Evolutionary conservation across 164 flowering plant species (phyloP).

Genomic region (Akebia trifoliata): DNA sequence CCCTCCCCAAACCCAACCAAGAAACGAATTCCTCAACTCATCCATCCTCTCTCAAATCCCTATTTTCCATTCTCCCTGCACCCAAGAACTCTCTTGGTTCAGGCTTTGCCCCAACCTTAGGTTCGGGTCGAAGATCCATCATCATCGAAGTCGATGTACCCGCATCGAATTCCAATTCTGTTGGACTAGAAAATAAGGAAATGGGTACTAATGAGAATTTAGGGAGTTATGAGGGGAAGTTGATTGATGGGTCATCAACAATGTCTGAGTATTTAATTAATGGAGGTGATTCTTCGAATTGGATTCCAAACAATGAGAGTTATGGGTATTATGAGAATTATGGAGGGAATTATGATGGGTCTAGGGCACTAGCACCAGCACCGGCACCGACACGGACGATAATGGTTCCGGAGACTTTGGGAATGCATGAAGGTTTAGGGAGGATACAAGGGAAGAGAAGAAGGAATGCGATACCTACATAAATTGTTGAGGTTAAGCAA

Average conservation of each 20-base stretch:
- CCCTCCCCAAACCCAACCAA: conserved; percentile 2
- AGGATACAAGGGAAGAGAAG: conserved; percentile 48
- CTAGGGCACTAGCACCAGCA: no score
- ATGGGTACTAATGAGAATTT: conserved; percentile 1
- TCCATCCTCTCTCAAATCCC: conserved; percentile 37
- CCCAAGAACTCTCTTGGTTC: conserved; percentile 47
- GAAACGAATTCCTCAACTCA: conserved; percentile 13
- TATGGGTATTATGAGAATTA: no score
- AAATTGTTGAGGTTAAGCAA: no score
- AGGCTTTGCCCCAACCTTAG: conserved; percentile 35
- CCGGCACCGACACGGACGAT: no score
- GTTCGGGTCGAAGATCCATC: conserved; percentile 46
- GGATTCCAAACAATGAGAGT: conserved; percentile 6
- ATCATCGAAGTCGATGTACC: conserved; percentile 38
- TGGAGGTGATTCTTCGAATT: conserved; percentile 15
- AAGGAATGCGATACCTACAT: no score
- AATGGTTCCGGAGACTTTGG: conserved; percentile 8
- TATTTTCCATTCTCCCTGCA: conserved; percentile 57
- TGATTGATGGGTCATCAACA: conserved; percentile 12
- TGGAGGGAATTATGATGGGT: conserved; percentile 27
- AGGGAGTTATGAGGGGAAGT: conserved; percentile 11
- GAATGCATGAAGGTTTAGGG: conserved; percentile 16
- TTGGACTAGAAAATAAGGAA: conserved; percentile 1
- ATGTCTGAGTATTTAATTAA: background rate
- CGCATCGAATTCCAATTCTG: conserved; percentile 4